Percentiles rank a stretch among this genome's conserved stretches.
Evolutionary conservation across 2,329 filamentous ascomycete genomes (phyloP).

Genomic region (Tolypocladium sp.): DNA sequence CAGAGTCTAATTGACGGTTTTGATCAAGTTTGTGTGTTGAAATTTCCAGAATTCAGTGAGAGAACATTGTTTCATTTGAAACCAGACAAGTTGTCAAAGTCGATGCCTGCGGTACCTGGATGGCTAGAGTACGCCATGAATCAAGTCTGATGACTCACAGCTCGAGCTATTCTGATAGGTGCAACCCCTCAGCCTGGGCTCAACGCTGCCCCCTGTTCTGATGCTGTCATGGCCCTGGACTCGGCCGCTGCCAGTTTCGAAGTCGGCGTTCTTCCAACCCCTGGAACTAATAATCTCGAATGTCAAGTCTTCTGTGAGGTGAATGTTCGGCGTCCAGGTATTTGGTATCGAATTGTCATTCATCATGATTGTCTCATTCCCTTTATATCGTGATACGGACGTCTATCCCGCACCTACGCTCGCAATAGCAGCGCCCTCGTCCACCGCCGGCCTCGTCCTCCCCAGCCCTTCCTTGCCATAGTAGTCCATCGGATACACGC

Average conservation of each 20-base stretch:
- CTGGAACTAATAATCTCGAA: neutral
- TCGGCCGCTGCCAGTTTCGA: neutral
- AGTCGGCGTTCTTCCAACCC: neutral
- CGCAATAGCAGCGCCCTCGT: conserved; percentile 5
- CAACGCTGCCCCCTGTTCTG: neutral
- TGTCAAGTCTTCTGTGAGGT: neutral
- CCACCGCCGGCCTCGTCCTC: conserved; percentile 51
- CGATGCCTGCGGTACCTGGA: neutral
- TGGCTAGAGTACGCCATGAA: neutral
- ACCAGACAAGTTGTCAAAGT: neutral
- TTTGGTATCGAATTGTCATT: neutral
- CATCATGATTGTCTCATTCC: neutral
- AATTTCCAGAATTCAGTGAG: neutral
- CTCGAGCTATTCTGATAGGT: neutral
- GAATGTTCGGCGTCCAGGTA: neutral
- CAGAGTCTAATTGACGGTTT: neutral
- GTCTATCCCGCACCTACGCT: neutral
- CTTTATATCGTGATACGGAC: neutral
- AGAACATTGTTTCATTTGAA: neutral
- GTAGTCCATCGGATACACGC: conserved; percentile 95
- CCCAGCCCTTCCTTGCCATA: conserved; percentile 89
- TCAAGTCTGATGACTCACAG: neutral
- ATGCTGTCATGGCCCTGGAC: neutral
- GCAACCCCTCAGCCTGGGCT: neutral
- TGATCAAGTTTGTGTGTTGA: neutral